Evolutionary conservation across 2,329 filamentous ascomycete genomes (phyloP).

Genomic region (Parastagonospora nodorum): DNA sequence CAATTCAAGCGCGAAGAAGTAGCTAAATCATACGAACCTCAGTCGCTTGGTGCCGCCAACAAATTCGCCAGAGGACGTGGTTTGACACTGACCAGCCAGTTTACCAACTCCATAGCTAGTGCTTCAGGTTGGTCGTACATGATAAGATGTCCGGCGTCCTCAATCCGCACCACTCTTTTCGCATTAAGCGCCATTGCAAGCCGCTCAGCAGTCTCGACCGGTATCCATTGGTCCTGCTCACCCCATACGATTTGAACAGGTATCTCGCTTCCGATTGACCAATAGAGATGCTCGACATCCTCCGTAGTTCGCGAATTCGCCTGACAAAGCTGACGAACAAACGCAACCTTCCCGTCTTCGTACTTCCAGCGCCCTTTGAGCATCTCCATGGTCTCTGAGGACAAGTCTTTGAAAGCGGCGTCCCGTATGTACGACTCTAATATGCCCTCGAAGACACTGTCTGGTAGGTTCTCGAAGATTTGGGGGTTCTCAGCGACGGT

Average conservation of each 20-base stretch:
- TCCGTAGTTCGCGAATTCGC: constrained; percentile 22
- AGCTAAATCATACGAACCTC: too few relatives aligned
- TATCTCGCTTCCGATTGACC: constrained; percentile 13
- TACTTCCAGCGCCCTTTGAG: constrained; percentile 21
- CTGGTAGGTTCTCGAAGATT: constrained; percentile 16
- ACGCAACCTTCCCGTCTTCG: constrained; percentile 18
- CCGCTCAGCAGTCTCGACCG: constrained; percentile 11
- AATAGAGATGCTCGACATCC: constrained; percentile 19
- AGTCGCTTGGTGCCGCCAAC: too few relatives aligned
- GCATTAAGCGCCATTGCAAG: constrained; percentile 17
- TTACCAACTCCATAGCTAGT: constrained; percentile 18
- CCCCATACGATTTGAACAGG: constrained; percentile 28
- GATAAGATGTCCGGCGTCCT: constrained; percentile 20
- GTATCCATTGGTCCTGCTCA: constrained; percentile 22
- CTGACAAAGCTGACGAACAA: constrained; percentile 26
- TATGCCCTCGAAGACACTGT: constrained; percentile 22
- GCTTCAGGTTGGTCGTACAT: constrained; percentile 24
- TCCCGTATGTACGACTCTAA: constrained; percentile 25
- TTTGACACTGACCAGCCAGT: constrained; percentile 11
- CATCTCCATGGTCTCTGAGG: constrained; percentile 8
- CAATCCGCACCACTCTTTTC: constrained; percentile 15
- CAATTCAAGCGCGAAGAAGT: too few relatives aligned
- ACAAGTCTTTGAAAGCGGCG: constrained; percentile 12
- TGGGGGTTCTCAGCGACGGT: constrained; percentile 15
- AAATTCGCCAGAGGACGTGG: too few relatives aligned